Evolutionary conservation across 352 stramenopile species (phyloP), one percentile per base, ranked within the genome.

Genomic region (Paralagenidium karlingii): DNA sequence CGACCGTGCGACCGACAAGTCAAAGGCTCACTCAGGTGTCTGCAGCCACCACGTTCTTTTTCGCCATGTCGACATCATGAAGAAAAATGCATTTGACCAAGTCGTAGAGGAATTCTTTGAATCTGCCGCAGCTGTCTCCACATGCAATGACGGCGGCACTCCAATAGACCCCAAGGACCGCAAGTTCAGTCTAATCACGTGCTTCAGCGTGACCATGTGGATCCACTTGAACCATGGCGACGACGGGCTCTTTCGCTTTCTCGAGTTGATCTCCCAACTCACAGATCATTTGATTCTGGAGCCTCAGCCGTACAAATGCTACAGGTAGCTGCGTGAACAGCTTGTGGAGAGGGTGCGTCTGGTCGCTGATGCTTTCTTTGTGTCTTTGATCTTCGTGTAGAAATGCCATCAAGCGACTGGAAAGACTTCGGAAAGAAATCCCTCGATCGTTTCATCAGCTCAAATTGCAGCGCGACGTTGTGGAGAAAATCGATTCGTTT

Each of bases 171-270:
- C 1, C 26, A 39, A 26, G 27, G 42, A 2, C 36, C 39, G 24
- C n/a, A 34, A 21, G 10, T 88, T 87, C 39, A 57, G 80, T 41
- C 51, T 91, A 2, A 50, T 88, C 30, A 84, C 74, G 42, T 77
- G 69, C 46, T 91, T 88, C 34, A 88, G 77, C 30, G 66, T 91
- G 34, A 87, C 75, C 8, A 91, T 91, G 77, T 91, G 77, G 77
- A 88, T 91, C 43, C 77, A 91, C 40, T 40, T 91, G 20, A 87
- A 91, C 42, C 67, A 91, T 42, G 74, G 77, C 42, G 77, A 91
- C 46, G 70, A 85, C 20, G 77, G 77, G 1, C 53, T 91, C 7
- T 79, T 66, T 59, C 61, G 58, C 24, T 85, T 86, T 45, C 51
- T 91, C 10, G 67, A 82, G 25, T 55, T 48, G 6, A 48, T 91